Base-by-base conservation (phyloP, 73 alveolate species). In the Stentor roeselii region DNA sequence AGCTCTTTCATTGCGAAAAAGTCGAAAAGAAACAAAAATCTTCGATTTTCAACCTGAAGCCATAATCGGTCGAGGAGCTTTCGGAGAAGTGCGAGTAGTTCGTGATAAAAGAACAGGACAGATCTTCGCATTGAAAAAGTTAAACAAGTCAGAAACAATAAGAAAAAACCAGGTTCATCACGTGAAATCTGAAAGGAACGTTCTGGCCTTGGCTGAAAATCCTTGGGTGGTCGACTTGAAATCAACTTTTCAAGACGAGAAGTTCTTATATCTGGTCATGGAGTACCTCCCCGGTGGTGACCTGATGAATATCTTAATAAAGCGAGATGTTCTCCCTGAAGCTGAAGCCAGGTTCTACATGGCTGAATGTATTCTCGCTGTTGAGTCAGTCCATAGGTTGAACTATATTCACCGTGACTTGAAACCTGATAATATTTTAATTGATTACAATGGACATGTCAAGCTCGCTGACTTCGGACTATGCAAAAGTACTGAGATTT, bases 221-320 rank as follows among this genome's bases (percentile, higher is more conserved):
- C 99, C 98, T 40, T 96, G 91, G 60, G 84, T 96, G 3, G 98
- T 96, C 3, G 92, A 93, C 59, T 94, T 96, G 93, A 98, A 90
- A 40, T 96, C 90, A 80, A 97, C 97, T 34, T 96, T 96, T 89
- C 92, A 96, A 88, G 92, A 92, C 34, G 93, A 89, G 39, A 41
- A 76, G 30, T 14, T 36, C 14, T 76, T 76, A 76, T 76, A 76
- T 83, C n/a, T 82, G 15, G 82, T 42, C 4, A 15, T 83, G 21
- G 75, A 40, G 36, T 14, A 78, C 30, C n/a, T 41, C 31, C 89
- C 83, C 75, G 94, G 94, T 61, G 94, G 94, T 3, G 94, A 88
- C 36, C 85, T 88, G 32, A 83, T 88, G 80, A 50, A 75, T 39
- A 89, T 83, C 42, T 82, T 88, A 40, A 86, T 84, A 60, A 88